Evolutionary conservation across 352 stramenopile genomes (phyloP).

Genomic region (Phytophthora capsici): DNA sequence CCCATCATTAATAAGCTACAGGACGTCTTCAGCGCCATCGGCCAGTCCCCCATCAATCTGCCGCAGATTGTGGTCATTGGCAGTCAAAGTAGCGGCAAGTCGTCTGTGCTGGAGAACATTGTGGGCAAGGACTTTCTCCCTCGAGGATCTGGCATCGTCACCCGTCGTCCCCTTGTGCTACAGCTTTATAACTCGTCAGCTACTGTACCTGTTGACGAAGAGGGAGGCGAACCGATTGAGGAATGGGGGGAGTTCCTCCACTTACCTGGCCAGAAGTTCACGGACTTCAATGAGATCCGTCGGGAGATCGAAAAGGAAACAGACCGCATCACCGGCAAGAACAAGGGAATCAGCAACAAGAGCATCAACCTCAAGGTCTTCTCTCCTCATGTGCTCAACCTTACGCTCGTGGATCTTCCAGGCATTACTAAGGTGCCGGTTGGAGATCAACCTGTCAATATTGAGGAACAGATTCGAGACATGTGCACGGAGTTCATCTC

Average conservation of each 20-base stretch:
- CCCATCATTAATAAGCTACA: conserved; percentile 99
- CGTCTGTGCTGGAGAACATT: conserved; percentile 96
- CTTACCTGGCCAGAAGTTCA: conserved; percentile 94
- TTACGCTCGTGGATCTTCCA: conserved; percentile 99
- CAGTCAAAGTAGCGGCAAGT: conserved; percentile 97
- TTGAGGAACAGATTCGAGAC: conserved; percentile 99
- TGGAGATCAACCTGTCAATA: conserved; percentile 98
- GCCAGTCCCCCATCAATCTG: conserved; percentile 95
- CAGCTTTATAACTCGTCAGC: conserved; percentile 96
- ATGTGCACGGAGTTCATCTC: conserved; percentile 99
- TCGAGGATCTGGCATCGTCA: conserved; percentile 98
- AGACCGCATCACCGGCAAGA: conserved; percentile 94
- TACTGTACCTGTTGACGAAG: conserved; percentile 21
- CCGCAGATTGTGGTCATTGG: conserved; percentile 99
- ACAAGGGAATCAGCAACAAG: conserved; percentile 98
- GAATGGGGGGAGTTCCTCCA: conserved; percentile 99
- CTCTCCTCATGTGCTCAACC: conserved; percentile 97
- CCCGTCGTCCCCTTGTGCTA: conserved; percentile 96
- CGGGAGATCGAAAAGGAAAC: conserved; percentile 98
- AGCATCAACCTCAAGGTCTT: conserved; percentile 99
- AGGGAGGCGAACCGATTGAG: conserved; percentile 47
- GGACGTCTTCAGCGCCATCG: conserved; percentile 98
- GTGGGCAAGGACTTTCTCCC: conserved; percentile 96
- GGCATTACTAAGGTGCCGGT: conserved; percentile 98
- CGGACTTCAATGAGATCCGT: conserved; percentile 97